phyloP scores from a whole-genome alignment of 2,329 filamentous ascomycete genomes.

The Aspergillus tubingensis region DNA sequence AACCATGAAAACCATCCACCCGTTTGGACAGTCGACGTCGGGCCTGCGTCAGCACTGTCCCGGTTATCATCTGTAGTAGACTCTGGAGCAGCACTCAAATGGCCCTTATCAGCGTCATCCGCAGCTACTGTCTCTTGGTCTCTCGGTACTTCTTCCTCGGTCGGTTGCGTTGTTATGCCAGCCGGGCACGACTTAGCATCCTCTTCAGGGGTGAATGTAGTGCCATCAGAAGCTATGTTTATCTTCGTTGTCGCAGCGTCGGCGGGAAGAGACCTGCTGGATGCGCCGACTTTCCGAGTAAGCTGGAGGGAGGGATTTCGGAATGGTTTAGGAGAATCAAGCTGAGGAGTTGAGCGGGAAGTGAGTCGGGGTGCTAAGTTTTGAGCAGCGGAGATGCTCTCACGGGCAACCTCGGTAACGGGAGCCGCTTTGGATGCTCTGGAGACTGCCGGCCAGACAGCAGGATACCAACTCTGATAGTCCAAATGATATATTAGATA shows the following conservation, averaged over 20 bases:
- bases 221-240: conserved; percentile 47
- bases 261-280: conserved; percentile 48
- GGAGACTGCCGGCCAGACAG: conserved; percentile 45
- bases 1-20: conserved; percentile 44
- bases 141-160: conserved; percentile 22
- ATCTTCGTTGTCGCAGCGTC: conserved; percentile 48
- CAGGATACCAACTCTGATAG: conserved; percentile 47
- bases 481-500: conserved; percentile 15
- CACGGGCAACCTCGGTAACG: conserved; percentile 52
- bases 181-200: conserved; percentile 21
- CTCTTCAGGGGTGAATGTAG: conserved; percentile 32
- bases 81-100: conserved; percentile 19
- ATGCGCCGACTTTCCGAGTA: conserved; percentile 42
- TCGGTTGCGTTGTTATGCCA: conserved; percentile 13
- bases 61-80: conserved; percentile 16
- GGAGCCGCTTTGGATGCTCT: conserved; percentile 49
- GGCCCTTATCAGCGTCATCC: conserved; percentile 22
- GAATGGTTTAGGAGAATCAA: conserved; percentile 27
- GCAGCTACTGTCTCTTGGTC: conserved; percentile 15
- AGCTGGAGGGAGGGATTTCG: conserved; percentile 45
- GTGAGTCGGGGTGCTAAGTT: conserved; percentile 39
- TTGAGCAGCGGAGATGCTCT: conserved; percentile 50
- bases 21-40: conserved; percentile 23
- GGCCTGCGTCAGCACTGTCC: conserved; percentile 8
- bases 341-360: conserved; percentile 33